Evolutionary conservation across 352 stramenopile genomes (phyloP).

Genomic region (Pythium phragmiticola): DNA sequence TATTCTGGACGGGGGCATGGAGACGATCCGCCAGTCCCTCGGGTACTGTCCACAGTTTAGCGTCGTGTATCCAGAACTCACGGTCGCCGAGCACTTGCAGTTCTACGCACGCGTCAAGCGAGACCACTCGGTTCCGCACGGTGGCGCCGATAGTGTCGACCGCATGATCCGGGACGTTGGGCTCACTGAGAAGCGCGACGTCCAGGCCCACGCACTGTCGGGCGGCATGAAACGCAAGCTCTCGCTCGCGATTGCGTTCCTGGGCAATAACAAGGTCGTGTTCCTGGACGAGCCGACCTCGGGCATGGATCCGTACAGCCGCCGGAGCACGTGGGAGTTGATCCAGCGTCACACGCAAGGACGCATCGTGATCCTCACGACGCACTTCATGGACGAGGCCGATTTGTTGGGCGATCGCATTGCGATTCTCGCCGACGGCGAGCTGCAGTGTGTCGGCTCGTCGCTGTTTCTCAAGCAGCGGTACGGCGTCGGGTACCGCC

Average conservation of each 20-base stretch:
- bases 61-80: constrained; percentile 95
- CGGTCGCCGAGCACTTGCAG: constrained; percentile 93
- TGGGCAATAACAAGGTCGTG: constrained; percentile 72
- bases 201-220: constrained; percentile 54
- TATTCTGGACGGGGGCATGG: constrained; percentile 79
- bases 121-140: constrained; percentile 22
- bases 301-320: constrained; percentile 93
- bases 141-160: constrained; percentile 25
- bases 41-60: constrained; percentile 97
- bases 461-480: constrained; percentile 82
- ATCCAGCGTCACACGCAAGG: constrained; percentile 56
- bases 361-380: constrained; percentile 87
- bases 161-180: constrained; percentile 89
- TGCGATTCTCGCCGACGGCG: constrained; percentile 85
- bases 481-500: constrained; percentile 74
- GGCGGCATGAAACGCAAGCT: constrained; percentile 83
- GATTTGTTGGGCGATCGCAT: constrained; percentile 91
- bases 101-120: constrained; percentile 95
- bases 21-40: constrained; percentile 85
- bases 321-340: constrained; percentile 84
- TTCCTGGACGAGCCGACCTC: constrained; percentile 91
- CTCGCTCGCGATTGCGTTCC: constrained; percentile 70
- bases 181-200: constrained; percentile 83
- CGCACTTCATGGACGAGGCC: constrained; percentile 92
- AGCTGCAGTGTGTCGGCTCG: constrained; percentile 52